Base-by-base conservation (phyloP, 179 eudicot genomes). In the Spinacia oleracea region DNA sequence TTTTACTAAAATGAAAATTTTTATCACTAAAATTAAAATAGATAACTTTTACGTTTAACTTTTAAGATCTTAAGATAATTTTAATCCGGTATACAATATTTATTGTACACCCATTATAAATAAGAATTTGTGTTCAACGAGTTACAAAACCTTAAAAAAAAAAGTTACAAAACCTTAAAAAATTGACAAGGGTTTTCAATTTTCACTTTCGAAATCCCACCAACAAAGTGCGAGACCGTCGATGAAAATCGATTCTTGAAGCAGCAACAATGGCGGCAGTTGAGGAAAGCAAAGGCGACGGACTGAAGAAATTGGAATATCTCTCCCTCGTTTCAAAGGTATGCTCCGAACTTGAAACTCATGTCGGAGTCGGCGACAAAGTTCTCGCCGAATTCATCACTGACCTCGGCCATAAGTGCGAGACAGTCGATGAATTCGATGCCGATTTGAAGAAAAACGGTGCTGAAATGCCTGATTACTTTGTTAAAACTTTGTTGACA, bases 401-500 rank as follows among this genome's bases (percentile, higher is more conserved):
- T 0, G 89, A 90, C 1, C 50, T 96, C 69, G 99, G 99, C 2
- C 83, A 86, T 12, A 74, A 72, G 9, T 91, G 96, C 53, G 77
- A 82, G 59, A 75, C 81, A 0, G 94, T 91, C 16, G 92, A 88
- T 32, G 92, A 93, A 65, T 96, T 96, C 56, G 97, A 90, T 70
- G 21, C 74, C 0, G 80, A 89, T 25, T 72, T 96, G 83, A 96
- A 89, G 78, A 82, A 81, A 34, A 86, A 89, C 23, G 98, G 97
- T 2, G 96, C 96, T 0, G 99, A 93, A 38, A 73, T 96, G 83
- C 99, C 98, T 5, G 98, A 93, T 86, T 96, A 96, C 29, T 92
- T 96, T 68, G 93, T 91, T 0, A 82, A 85, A 2, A 89, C 99
- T 2, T 78, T 96, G 40, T 78, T 91, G 0, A 93, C 90, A 0